Evolutionary conservation across 768 basidiomycete species (phyloP), one percentile per base, ranked within the genome.

Genomic region (Russula earlei): DNA sequence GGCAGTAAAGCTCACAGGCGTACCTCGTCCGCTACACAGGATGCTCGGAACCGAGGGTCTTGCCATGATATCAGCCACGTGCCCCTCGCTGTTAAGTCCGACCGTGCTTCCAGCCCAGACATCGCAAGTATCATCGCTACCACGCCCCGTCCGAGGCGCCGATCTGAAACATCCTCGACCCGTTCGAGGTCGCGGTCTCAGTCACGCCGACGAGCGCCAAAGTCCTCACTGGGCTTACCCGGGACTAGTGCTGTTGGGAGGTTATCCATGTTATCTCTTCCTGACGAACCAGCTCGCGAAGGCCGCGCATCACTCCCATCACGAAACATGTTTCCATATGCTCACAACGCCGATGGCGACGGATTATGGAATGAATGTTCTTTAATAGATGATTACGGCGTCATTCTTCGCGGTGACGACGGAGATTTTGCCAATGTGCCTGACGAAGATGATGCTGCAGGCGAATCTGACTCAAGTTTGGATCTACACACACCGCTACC

Each of bases 401-500:
- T 63, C 40, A 60, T 58, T 17, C 24, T 68, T n/a, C 49, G 52
- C 17, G 27, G 58, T 20, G 68, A 65, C n/a, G 60, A 58, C 31
- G 63, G 58, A 4, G 64, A 59, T 14, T 58, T 56, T 24, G 60
- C 63, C n/a, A 54, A 60, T 46, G 51, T 66, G 11, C 61, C 63
- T 15, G 44, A 29, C 19, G 66, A 67, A 25, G 62, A 62, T n/a
- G 68, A 69, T 45, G 66, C 67, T 53, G 66, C 67, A 1, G 68
- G 66, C 1, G 67, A 69, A 37, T 70, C 69, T 9, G 71, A 73
- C 49, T 71, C 70, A 31, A 69, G 69, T 52, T 61, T 73, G 22
- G 72, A 74, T 56, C 37, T 74, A 49, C 70, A 70, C 49, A 74
- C 72, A 1, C 72, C 72, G 2, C 56, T 74, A 19, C 69, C 72